Percentiles rank a stretch among this genome's conserved stretches.
Evolutionary conservation across 169 alveolate species (phyloP).

Genomic region (Plasmodium ovale): DNA sequence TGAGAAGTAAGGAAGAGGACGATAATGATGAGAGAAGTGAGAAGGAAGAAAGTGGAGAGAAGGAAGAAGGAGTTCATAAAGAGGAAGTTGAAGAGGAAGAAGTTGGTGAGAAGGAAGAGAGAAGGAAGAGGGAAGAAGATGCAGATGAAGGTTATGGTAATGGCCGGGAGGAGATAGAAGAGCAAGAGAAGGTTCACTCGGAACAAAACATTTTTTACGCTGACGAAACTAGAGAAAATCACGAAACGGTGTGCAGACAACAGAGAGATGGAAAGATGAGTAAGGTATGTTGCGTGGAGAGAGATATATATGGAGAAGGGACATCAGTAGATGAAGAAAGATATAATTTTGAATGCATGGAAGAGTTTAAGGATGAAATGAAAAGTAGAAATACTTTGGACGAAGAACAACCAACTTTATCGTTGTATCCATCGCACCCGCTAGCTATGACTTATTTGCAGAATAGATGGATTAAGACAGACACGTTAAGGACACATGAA

Average conservation of each 20-base stretch:
- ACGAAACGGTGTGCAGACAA: background rate
- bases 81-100: constrained; percentile 12
- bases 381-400: too few relatives aligned
- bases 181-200: background rate
- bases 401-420: constrained; percentile 29
- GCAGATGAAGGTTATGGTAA: background rate
- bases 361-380: constrained; percentile 42
- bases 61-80: background rate
- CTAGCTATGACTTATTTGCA: constrained; percentile 82
- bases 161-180: background rate
- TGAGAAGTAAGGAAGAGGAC: background rate
- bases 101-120: background rate
- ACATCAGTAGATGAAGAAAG: background rate
- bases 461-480: constrained; percentile 82
- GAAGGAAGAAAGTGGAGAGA: background rate
- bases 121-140: background rate
- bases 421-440: constrained; percentile 80
- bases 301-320: too few relatives aligned
- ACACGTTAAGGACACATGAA: constrained; percentile 80
- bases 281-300: too few relatives aligned
- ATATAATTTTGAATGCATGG: constrained; percentile 30
- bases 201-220: too few relatives aligned
- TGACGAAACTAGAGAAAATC: background rate
- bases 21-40: background rate
- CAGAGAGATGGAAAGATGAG: background rate